Evolutionary conservation across 345 rosid genomes (phyloP).

Genomic region (Linum tenue): DNA sequence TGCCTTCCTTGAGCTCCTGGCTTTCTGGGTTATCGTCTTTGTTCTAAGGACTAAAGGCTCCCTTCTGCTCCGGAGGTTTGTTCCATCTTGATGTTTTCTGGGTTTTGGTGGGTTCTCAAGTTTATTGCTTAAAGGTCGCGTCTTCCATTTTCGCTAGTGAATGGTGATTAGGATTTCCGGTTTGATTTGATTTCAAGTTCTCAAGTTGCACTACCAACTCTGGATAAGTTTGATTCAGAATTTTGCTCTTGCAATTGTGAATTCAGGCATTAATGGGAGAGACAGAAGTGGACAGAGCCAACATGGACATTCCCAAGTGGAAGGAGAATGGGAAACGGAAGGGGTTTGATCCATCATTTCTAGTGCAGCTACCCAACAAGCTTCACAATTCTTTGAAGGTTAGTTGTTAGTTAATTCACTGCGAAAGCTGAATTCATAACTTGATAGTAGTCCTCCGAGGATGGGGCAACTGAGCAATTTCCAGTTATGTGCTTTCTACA

Average conservation of each 20-base stretch:
- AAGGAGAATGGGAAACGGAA: constrained; percentile 24
- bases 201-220: not conserved
- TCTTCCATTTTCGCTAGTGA: too few species aligned
- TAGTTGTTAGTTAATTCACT: not conserved
- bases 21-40: too few species aligned
- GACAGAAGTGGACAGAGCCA: constrained; percentile 19
- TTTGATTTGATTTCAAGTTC: not conserved
- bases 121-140: too few species aligned
- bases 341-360: constrained; percentile 48
- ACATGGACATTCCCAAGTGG: constrained; percentile 19
- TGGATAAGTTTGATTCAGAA: too few species aligned
- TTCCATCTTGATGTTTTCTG: too few species aligned
- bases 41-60: too few species aligned
- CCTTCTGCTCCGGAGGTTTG: too few species aligned
- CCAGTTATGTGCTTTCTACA: constrained; percentile 19
- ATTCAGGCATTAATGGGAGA: constrained; percentile 30
- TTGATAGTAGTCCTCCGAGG: not conserved
- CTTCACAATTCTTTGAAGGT: constrained; percentile 47
- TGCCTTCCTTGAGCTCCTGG: too few species aligned
- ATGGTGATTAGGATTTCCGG: too few species aligned
- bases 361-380: constrained; percentile 48
- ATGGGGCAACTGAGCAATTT: not conserved
- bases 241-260: not conserved
- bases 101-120: too few species aligned
- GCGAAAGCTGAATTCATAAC: not conserved